Evolutionary conservation across 805 yeast species (phyloP).

Genomic region (Kazachstania taianensis): DNA sequence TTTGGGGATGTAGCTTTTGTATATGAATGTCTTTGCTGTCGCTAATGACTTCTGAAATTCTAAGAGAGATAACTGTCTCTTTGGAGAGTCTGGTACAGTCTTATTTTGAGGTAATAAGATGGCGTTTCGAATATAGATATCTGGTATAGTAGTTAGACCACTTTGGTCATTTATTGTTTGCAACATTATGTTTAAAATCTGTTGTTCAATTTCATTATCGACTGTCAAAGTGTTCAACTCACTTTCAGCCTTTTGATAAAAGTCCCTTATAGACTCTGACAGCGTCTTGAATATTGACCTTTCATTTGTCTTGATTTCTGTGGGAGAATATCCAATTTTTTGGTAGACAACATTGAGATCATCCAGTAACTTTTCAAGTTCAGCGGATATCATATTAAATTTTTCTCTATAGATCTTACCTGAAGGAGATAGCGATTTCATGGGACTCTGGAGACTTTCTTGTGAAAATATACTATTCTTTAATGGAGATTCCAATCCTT

Average conservation of each 20-base stretch:
- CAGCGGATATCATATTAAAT: slow-evolving; percentile 24
- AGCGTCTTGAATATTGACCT: slow-evolving; percentile 39
- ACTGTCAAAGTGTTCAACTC: slow-evolving; percentile 28
- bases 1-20: slow-evolving; percentile 26
- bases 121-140: slow-evolving; percentile 32
- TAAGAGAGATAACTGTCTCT: slow-evolving; percentile 28
- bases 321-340: slow-evolving; percentile 45
- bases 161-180: slow-evolving; percentile 28
- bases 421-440: slow-evolving; percentile 2
- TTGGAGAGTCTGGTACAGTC: slow-evolving; percentile 25
- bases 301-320: slow-evolving; percentile 41
- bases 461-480: too few species aligned
- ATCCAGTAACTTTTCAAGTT: slow-evolving; percentile 26
- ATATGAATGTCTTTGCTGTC: slow-evolving; percentile 26
- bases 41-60: slow-evolving; percentile 27
- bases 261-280: slow-evolving; percentile 39
- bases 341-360: slow-evolving; percentile 39
- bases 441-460: slow-evolving; percentile 1
- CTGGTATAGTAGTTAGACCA: slow-evolving; percentile 34
- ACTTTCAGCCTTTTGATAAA: slow-evolving; percentile 29
- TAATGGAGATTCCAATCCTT: slow-evolving; percentile 14
- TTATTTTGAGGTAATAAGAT: slow-evolving; percentile 18
- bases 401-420: slow-evolving; percentile 20
- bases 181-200: slow-evolving; percentile 25
- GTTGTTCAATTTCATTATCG: slow-evolving; percentile 23